Evolutionary conservation across 2,329 filamentous ascomycete species (phyloP), one percentile per base, ranked within the genome.

Genomic region (Periconia sp.): DNA sequence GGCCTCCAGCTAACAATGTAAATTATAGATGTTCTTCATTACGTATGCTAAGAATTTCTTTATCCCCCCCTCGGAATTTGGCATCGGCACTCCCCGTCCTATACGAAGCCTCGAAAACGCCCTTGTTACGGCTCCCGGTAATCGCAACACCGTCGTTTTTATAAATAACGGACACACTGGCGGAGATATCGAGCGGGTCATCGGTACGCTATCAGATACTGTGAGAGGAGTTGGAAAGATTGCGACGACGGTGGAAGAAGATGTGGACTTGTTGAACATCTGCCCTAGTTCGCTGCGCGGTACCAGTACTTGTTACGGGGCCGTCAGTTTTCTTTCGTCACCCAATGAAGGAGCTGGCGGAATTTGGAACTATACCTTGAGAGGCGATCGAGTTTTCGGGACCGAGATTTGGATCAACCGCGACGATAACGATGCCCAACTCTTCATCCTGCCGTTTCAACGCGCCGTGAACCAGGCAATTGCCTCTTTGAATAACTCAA

Each of bases 301-400:
- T 17, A 85, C 89, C 1, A 88, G 88, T 13, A 76, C 74, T 1
- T 94, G 90, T 71, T 92, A 87, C 66, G 88, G 84, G 17, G 91
- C 88, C 9, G 82, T 89, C 1, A 84, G 88, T 5, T 93, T 95
- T 75, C 79, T 85, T 50, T 87, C 87, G 0, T 95, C 90, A 6
- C 90, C 91, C 0, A 80, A 74, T 1, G 87, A 94, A 74, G 90
- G 90, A 10, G 58, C 70, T 1, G 82, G 81, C 7, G 82, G 82
- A 1, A 73, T 83, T 43, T 96, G 92, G 92, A 95, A 94, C 73
- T 97, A 96, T 68, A 92, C 90, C 0, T 79, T 96, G 23, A 81
- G 90, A 52, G 86, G 86, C 2, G 92, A 96, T 68, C 87, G 87
- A 35, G 80, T 85, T 0, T 79, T 96, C 53, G 86, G 87, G 18